Conservation (phyloP, 2,329 filamentous ascomycete genomes). For the Fusarium brachygibbosum region DNA sequence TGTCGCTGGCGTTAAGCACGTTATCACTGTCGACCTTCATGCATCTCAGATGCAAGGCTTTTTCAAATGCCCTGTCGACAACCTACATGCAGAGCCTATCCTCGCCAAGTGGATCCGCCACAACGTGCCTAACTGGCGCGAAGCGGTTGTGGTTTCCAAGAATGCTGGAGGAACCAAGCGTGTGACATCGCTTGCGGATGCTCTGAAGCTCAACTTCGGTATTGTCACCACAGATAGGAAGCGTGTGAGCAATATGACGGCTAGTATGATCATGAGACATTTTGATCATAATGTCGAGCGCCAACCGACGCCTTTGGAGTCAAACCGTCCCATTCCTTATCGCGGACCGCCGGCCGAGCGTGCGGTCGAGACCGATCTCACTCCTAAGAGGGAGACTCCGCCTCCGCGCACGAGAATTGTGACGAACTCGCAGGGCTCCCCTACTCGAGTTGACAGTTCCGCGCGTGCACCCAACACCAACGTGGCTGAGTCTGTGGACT, state of each 20-base stretch:
- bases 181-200: conserved; percentile 95
- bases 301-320: conserved; percentile 58
- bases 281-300: conserved; percentile 70
- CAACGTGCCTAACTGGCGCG: conserved; percentile 88
- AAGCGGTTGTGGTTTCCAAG: conserved; percentile 97
- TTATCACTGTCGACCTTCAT: conserved; percentile 97
- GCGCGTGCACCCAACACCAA: conserved; percentile 30
- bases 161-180: conserved; percentile 97
- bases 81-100: conserved; percentile 94
- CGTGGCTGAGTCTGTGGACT: conserved; percentile 24
- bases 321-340: conserved; percentile 43
- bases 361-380: conserved; percentile 44
- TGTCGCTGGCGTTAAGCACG: conserved; percentile 95
- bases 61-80: conserved; percentile 97
- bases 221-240: conserved; percentile 90
- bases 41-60: conserved; percentile 99
- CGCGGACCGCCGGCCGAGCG: conserved; percentile 34
- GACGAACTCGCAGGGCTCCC: conserved; percentile 61
- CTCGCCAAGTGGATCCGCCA: conserved; percentile 95
- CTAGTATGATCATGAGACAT: conserved; percentile 81
- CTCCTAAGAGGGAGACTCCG: conserved; percentile 32
- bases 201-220: conserved; percentile 96
- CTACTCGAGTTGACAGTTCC: conserved; percentile 52
- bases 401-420: conserved; percentile 50
- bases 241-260: conserved; percentile 77